These are phyloP conservation scores for Nymphaea thermarum DNA, from an alignment of 164 flowering plant genomes.

Conservation along the genomic window DNA sequence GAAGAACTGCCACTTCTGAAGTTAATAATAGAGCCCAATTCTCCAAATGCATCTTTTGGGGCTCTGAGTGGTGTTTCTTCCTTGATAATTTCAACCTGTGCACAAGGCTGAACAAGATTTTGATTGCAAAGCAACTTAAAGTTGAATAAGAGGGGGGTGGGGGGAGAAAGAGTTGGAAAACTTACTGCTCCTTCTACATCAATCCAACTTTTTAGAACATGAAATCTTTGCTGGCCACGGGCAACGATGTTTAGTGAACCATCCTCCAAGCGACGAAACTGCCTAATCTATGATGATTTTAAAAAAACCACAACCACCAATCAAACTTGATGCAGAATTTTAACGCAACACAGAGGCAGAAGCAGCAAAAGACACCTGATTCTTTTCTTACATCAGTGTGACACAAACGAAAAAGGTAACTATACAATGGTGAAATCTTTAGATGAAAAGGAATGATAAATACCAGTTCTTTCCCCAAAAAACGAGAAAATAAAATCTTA, in stretches of 20 bases:
- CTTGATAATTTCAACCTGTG: slow-evolving; percentile 74
- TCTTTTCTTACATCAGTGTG: too few species aligned
- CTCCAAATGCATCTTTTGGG: slow-evolving; percentile 71
- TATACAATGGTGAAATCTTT: too few species aligned
- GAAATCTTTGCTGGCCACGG: slow-evolving; percentile 87
- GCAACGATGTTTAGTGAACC: slow-evolving; percentile 78
- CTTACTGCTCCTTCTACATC: slow-evolving; percentile 79
- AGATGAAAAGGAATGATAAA: too few species aligned
- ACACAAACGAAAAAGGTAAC: too few species aligned
- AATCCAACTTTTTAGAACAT: slow-evolving; percentile 55
- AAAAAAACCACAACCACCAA: too few species aligned
- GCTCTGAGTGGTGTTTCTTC: slow-evolving; percentile 80
- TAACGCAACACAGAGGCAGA: too few species aligned
- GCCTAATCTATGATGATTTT: slow-evolving; percentile 47
- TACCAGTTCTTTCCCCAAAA: too few species aligned
- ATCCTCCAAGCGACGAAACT: slow-evolving; percentile 59
- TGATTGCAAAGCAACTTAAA: not conserved
- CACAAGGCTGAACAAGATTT: slow-evolving; percentile 46
- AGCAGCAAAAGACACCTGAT: too few species aligned
- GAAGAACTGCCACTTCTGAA: slow-evolving; percentile 8
- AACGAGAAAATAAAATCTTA: too few species aligned
- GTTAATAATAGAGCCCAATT: slow-evolving; percentile 28
- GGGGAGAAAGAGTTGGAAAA: not conserved
- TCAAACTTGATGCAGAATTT: too few species aligned
- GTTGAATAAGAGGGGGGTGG: not conserved